phyloP scores from a whole-genome alignment of 179 eudicot genomes.

The Silene vulgaris region DNA sequence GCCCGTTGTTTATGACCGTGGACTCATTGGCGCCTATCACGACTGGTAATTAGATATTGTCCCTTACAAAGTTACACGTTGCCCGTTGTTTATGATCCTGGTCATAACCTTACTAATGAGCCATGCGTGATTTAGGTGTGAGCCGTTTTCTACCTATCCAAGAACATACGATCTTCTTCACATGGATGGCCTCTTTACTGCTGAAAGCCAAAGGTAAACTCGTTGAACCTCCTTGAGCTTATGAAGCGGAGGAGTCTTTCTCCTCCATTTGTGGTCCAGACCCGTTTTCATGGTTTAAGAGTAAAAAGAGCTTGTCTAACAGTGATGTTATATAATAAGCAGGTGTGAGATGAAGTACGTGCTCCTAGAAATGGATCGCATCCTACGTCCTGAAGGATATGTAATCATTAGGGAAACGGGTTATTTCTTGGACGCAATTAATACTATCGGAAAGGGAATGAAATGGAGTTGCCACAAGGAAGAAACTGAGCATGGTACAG shows the following conservation, averaged over 20 bases:
- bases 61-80: too few species aligned
- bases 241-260: too few species aligned
- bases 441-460: conserved; percentile 56
- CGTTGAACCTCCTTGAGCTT: too few species aligned
- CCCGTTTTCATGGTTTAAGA: too few species aligned
- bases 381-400: conserved; percentile 64
- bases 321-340: conserved; percentile 15
- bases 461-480: conserved; percentile 68
- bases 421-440: conserved; percentile 49
- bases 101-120: neutral
- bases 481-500: conserved; percentile 51
- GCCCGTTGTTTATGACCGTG: conserved; percentile 71
- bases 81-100: too few species aligned
- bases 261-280: too few species aligned
- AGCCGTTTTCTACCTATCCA: conserved; percentile 86
- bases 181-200: conserved; percentile 60
- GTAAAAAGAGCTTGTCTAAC: neutral
- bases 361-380: conserved; percentile 80
- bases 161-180: conserved; percentile 84
- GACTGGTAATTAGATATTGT: conserved; percentile 48
- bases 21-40: conserved; percentile 77
- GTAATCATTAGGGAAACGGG: conserved; percentile 57
- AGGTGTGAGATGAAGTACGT: conserved; percentile 75
- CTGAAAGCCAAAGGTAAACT: conserved; percentile 61
- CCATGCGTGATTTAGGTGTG: conserved; percentile 49